Evolutionary conservation across 1,139 yeast genomes (phyloP), one percentile per base, ranked within the genome.

Genomic region (Pneumocystis jirovecii): DNA sequence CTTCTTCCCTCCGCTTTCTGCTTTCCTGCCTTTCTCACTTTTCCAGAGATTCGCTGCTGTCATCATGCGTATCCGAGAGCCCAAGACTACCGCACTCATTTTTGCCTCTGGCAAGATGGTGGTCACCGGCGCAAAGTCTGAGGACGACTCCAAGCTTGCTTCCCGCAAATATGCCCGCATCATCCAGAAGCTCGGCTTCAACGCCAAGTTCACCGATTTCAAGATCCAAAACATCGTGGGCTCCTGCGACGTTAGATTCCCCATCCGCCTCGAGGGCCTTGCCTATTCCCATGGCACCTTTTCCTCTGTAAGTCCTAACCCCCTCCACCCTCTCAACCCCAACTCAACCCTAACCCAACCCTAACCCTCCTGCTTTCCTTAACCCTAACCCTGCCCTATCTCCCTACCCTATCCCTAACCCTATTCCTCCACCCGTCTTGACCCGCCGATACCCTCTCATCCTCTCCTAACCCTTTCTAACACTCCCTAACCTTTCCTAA

Each of bases 31-130:
- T 15, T 8, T 35, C 19, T 19, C 29, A n/a, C 7, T 34, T 34
- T 34, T 34, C 50, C 29, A 85, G 78, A 96, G 99, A 80, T 93
- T 93, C 79, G 99, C 99, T 19, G 99, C 99, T 66, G 99, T 93
- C 65, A 93, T 93, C 72, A 95, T 93, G 99, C 89, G 99, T 82
- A 93, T 93, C 72, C 84, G 99, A 77, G 98, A 93, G 75, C 99
- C 99, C 34, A 93, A 93, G 76, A 95, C 98, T 0, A 93, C 99
- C 1, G 98, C 98, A 0, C 82, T 93, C 73, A 95, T 93, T 71
- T 95, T 93, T 77, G 99, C 98, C 1, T 89, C 97, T 5, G 99
- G 99, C 73, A 93, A 93, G 76, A 93, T 93, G 99, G 99, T 93
- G 71, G 99, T 93, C 37, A 93, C 98, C 50, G 99, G 99, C 82